Evolutionary conservation across 371 early-diverging fungal genomes (phyloP), one percentile per base, ranked within the genome.

Genomic region (Mucor ambiguus): DNA sequence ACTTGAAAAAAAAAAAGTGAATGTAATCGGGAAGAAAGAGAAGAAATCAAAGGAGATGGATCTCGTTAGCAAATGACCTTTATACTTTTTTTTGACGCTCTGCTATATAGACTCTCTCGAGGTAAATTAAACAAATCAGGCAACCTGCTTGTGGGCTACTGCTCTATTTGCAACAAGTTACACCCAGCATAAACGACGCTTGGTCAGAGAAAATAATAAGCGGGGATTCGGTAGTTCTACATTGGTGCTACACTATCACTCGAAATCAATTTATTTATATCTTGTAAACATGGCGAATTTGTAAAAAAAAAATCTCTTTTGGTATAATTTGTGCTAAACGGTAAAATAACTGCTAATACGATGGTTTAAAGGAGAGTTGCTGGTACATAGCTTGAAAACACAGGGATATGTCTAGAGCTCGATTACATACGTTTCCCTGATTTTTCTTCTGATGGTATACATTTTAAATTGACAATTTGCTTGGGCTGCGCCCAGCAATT

Each of bases 141-240:
- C 16, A 63, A 62, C 16, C 22, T 58, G 54, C 62, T 58, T 68
- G 68, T 68, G 68, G 49, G 28, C 35, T 22, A 58, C 48, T 63
- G 62, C 68, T 68, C 49, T 24, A 63, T 63, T 68, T 58, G 68
- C 58, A 29, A 68, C 16, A 37, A 46, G 61, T 67, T 67, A 67
- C 67, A 67, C 59, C 35, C 41, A 22, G 46, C 28, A 46, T 59
- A 59, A 44, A 30, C 58, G 20, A 55, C 49, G 49, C 24, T 58
- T 58, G 48, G 33, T 12, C 52, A 37, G 12, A 30, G 37, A 43
- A 35, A 8, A 33, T 33, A 33, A 33, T 24, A 24, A 33, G 65
- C 64, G 57, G 64, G 64, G 64, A 64, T 58, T 55, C 24, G 22
- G 28, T 2, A n/a, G 49, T 49, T 37, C 26, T 32, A 56, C 32